phyloP scores from a whole-genome alignment of 192 early-diverging fungal genomes.

The Linnemannia hyalina region DNA sequence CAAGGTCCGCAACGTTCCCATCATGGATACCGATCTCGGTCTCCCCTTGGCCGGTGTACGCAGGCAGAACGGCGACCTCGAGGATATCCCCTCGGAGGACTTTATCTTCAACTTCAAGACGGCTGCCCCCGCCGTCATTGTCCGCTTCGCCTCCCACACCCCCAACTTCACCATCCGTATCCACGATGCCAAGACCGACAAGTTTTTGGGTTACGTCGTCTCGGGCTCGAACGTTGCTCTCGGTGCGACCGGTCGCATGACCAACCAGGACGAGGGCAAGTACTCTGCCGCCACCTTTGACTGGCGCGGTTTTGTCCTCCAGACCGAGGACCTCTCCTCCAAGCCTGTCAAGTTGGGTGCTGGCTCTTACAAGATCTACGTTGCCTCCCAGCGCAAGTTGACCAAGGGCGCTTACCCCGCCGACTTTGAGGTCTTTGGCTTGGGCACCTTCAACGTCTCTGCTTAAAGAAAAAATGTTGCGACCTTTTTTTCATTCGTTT shows the following conservation, averaged over 20 bases:
- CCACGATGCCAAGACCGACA: slow-evolving; percentile 4
- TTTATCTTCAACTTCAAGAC: slow-evolving; percentile 12
- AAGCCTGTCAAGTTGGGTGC: slow-evolving; percentile 9
- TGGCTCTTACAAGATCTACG: slow-evolving; percentile 21
- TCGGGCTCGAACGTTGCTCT: background rate
- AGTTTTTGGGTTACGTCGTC: slow-evolving; percentile 19
- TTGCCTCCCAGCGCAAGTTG: slow-evolving; percentile 32
- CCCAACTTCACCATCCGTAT: slow-evolving; percentile 27
- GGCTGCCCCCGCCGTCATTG: slow-evolving; percentile 6
- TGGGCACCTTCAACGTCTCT: slow-evolving; percentile 16
- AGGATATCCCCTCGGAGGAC: background rate
- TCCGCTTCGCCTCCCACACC: slow-evolving; percentile 33
- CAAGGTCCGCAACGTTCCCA: slow-evolving; percentile 28
- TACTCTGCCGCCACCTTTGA: background rate
- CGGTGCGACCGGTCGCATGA: slow-evolving; percentile 7
- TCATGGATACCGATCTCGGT: slow-evolving; percentile 33
- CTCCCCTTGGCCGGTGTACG: slow-evolving; percentile 13
- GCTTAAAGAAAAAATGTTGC: background rate
- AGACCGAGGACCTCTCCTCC: background rate
- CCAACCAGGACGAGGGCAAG: slow-evolving; percentile 1
- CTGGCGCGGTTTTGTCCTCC: slow-evolving; percentile 21
- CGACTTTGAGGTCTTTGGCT: slow-evolving; percentile 36
- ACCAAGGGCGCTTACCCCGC: slow-evolving; percentile 29
- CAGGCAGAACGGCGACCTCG: slow-evolving; percentile 3
- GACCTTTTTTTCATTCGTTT: background rate